phyloP scores from a whole-genome alignment of 129 eudicot species.

The Centaurea solstitialis region DNA sequence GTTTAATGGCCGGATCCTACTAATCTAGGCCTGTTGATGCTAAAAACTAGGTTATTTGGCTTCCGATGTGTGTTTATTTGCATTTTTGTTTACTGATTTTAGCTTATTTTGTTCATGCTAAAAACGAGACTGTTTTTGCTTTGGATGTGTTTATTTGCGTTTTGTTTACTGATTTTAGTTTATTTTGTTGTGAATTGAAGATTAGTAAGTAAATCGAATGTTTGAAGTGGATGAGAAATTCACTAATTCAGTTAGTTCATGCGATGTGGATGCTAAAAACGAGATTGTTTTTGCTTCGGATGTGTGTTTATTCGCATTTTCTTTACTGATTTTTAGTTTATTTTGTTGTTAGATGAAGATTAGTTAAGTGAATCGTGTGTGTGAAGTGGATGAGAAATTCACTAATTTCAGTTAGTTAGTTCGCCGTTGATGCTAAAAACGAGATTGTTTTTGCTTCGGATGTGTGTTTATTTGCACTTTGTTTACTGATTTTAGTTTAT shows the following conservation, averaged over 20 bases:
- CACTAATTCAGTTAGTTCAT: no score
- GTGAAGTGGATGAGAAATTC: no score
- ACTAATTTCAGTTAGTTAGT: no score
- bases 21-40: neutral
- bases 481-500: neutral
- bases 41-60: no score
- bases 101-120: no score
- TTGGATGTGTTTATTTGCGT: neutral
- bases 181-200: neutral
- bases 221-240: no score
- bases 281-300: neutral
- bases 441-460: neutral
- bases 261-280: neutral
- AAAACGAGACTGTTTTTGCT: neutral
- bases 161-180: neutral
- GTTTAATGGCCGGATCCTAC: neutral
- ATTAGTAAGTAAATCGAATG: no score
- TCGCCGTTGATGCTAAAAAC: neutral
- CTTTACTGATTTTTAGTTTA: neutral
- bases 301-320: neutral
- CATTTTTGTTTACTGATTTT: no score
- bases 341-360: neutral
- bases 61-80: no score
- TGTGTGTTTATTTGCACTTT: neutral
- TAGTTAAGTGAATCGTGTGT: no score